Base-by-base conservation (phyloP, 768 basidiomycete species). In the Ephemerocybe angulata region DNA sequence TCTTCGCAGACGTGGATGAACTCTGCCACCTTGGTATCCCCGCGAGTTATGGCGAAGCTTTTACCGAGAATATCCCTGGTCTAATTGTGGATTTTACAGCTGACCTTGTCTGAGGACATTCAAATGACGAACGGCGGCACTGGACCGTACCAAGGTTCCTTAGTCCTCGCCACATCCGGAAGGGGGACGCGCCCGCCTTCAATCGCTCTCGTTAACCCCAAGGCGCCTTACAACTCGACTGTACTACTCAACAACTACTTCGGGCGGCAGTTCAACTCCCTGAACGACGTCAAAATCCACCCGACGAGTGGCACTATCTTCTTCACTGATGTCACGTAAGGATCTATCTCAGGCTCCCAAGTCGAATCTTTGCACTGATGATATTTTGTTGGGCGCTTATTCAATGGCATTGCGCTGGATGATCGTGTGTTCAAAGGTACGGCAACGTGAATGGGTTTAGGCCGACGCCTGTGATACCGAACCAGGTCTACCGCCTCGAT, bases 401-500 rank as follows among this genome's bases (percentile, higher is more conserved):
- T n/a, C n/a, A n/a, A n/a, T n/a, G n/a, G n/a, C n/a, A n/a, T n/a
- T n/a, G n/a, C n/a, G n/a, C n/a, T n/a, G n/a, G n/a, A n/a, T 25
- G 28, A 21, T 29, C 1, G 25, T 50, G 13, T 3, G 2, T 42
- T 21, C 47, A 29, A 60, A 87, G 85, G 24, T 86, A 86, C 59
- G 86, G 87, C 0, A 86, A 75, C 61, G 52, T 86, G 30, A 81
- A 83, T 55, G 72, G 75, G 46, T 91, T 90, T 75, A 82, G 88
- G 47, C 82, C 86, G 0, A 59, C 70, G 4, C 88, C 86, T 6
- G 75, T 82, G 42, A 63, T 90, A 49, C 89, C 87, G 3, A 84
- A 78, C 44, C 88, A 91, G 61, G 87, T 91, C 15, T 93, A 94
- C 65, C 78, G 86, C 12, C 83, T 90, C 62, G 83, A 90, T 63